A percentile compares a stretch with the other conserved stretches of the same genome.
Evolutionary conservation across 2,329 filamentous ascomycete genomes (phyloP).

Genomic region (Parastagonospora avenae): DNA sequence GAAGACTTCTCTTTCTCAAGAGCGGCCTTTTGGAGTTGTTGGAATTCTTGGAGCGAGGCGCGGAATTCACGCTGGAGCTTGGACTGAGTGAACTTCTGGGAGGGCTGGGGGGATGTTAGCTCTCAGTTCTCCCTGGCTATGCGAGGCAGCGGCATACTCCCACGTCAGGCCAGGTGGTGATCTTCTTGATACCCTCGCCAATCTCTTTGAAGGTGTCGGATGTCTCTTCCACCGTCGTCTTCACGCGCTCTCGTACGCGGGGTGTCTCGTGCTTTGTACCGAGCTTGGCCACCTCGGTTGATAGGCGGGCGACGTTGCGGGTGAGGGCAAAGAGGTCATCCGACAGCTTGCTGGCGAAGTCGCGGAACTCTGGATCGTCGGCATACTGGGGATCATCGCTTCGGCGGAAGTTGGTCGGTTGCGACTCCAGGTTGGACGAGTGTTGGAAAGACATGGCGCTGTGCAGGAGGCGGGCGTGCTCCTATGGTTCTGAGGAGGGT

Average conservation of each 20-base stretch:
- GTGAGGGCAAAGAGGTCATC: slow-evolving; percentile 89
- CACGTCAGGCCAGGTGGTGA: slow-evolving; percentile 72
- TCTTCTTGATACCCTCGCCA: slow-evolving; percentile 90
- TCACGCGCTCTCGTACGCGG: slow-evolving; percentile 86
- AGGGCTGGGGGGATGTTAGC: slow-evolving; percentile 64
- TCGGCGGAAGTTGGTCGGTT: slow-evolving; percentile 69
- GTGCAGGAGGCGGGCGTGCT: not conserved
- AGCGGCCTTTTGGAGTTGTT: slow-evolving; percentile 84
- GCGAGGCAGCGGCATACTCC: slow-evolving; percentile 68
- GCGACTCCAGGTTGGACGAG: slow-evolving; percentile 81
- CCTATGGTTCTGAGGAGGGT: too few species aligned
- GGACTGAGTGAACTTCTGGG: slow-evolving; percentile 94
- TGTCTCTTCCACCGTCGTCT: slow-evolving; percentile 84
- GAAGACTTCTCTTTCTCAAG: slow-evolving; percentile 92
- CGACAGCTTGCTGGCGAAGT: slow-evolving; percentile 80
- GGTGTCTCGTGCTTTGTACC: slow-evolving; percentile 92
- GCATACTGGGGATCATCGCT: slow-evolving; percentile 76
- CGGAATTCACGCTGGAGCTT: slow-evolving; percentile 95
- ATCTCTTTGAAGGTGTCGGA: slow-evolving; percentile 86
- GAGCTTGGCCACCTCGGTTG: slow-evolving; percentile 81
- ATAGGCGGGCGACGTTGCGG: slow-evolving; percentile 83
- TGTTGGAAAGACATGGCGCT: slow-evolving; percentile 88
- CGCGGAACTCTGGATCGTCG: slow-evolving; percentile 91
- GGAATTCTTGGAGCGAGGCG: slow-evolving; percentile 86
- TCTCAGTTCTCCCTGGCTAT: slow-evolving; percentile 5